Base-by-base conservation (phyloP, 495 filamentous ascomycete genomes). In the Elasticomyces elasticus region DNA sequence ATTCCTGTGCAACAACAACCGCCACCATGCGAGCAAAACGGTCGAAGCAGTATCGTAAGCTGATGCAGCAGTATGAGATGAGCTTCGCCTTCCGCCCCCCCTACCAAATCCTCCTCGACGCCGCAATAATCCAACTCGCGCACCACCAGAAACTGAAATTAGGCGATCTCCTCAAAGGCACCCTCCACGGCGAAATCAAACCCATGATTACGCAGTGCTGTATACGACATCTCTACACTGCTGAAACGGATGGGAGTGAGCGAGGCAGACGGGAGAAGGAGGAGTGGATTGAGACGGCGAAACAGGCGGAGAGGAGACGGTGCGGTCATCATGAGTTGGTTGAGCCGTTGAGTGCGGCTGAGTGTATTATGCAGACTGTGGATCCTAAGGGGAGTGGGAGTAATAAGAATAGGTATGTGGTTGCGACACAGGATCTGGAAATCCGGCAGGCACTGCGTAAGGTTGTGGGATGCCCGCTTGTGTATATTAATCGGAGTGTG, bases 21-120 rank as follows among this genome's bases (percentile, higher is more conserved):
- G 60, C 52, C 62, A 79, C 66, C 56, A 94, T 94, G 88, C 80
- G 85, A 64, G 89, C 87, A 54, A 96, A 96, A 69, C 82, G 92
- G 57, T 83, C 86, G 6, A 98, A 96, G 74, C 85, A 89, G 67
- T 98, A 97, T 71, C 83, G 87, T 64, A 94, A 94, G 81, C 78
- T 96, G 54, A 96, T 99, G 89, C 80, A 86, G 61, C 81, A 89
- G 64, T 97, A 89, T 79, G 79, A 80, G 2, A 40, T 40, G 35
- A n/a, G 13, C 4, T 40, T 40, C 13, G 35, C 13, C 35, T 40
- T 40, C 35, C 51, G 86, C 89, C 30, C 37, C 66, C 88, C 91
- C 5, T 97, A 95, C 66, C 91, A 97, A 73, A 83, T 97, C 17
- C 77, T 97, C 31, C 79, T 92, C 44, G 89, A 95, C 64, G 83